Conservation (phyloP, 495 filamentous ascomycete genomes). For the Aspergillus cavernicola region DNA sequence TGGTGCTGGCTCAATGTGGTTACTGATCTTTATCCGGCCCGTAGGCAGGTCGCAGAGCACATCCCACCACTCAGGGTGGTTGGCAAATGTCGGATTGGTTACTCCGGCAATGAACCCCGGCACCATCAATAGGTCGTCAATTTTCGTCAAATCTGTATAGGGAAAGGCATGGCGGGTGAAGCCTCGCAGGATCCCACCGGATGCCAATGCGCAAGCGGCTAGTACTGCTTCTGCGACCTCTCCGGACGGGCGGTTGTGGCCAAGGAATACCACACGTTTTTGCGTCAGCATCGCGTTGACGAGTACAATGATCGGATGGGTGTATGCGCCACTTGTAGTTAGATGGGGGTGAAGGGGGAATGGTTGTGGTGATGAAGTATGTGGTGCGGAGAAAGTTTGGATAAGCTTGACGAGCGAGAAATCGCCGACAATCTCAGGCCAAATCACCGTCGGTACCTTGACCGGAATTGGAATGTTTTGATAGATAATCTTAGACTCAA, state of each 20-base stretch:
- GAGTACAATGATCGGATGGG: constrained; percentile 53
- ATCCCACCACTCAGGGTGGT: constrained; percentile 98
- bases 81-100: constrained; percentile 92
- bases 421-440: constrained; percentile 94
- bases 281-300: constrained; percentile 77
- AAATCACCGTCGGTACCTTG: constrained; percentile 88
- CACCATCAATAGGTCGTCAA: constrained; percentile 92
- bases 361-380: constrained; percentile 75
- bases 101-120: constrained; percentile 98
- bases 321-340: constrained; percentile 77
- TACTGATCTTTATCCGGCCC: constrained; percentile 90
- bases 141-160: constrained; percentile 96
- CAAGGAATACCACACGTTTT: constrained; percentile 93
- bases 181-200: constrained; percentile 88
- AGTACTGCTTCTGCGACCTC: constrained; percentile 95
- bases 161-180: constrained; percentile 98
- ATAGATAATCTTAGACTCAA: constrained; percentile 90
- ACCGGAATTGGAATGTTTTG: constrained; percentile 93
- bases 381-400: constrained; percentile 80
- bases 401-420: constrained; percentile 97
- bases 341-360: constrained; percentile 88
- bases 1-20: constrained; percentile 68
- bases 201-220: constrained; percentile 87
- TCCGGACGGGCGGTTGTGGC: constrained; percentile 88
- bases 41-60: constrained; percentile 89